Evolutionary conservation across 345 rosid species (phyloP).

Genomic region (Pistacia integerrima): DNA sequence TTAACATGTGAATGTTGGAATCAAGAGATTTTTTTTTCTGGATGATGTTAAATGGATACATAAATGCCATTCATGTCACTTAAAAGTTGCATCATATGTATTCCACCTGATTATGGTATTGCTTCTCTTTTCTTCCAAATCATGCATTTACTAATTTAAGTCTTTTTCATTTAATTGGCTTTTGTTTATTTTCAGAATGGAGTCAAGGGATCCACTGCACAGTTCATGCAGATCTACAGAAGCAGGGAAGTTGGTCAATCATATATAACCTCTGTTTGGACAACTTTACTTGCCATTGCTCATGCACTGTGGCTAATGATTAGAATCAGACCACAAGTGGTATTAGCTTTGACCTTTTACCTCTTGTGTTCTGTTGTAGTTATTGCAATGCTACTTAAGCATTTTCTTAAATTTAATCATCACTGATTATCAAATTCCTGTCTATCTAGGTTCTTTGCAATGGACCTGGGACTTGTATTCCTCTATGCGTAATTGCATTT

Average conservation of each 20-base stretch:
- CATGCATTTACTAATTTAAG: neutral
- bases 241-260: constrained; percentile 98
- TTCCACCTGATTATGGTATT: neutral
- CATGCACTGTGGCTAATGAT: constrained; percentile 81
- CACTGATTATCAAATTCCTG: constrained; percentile 5
- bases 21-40: neutral
- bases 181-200: constrained; percentile 34
- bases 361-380: neutral
- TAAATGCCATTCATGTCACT: neutral
- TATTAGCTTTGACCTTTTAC: constrained; percentile 31
- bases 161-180: neutral
- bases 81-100: neutral
- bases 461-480: constrained; percentile 96
- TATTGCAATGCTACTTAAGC: constrained; percentile 4
- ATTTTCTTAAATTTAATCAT: constrained; percentile 14
- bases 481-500: constrained; percentile 77
- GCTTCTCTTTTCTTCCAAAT: neutral
- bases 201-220: constrained; percentile 34
- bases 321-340: constrained; percentile 86
- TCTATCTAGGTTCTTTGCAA: constrained; percentile 75
- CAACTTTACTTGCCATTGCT: constrained; percentile 67
- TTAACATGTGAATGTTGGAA: neutral
- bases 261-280: constrained; percentile 79
- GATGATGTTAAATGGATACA: neutral
- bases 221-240: constrained; percentile 76